A percentile compares a stretch with the other conserved stretches of the same genome.
phyloP scores from a whole-genome alignment of 176 grass and related monocot genomes.

The Carex pumila region DNA sequence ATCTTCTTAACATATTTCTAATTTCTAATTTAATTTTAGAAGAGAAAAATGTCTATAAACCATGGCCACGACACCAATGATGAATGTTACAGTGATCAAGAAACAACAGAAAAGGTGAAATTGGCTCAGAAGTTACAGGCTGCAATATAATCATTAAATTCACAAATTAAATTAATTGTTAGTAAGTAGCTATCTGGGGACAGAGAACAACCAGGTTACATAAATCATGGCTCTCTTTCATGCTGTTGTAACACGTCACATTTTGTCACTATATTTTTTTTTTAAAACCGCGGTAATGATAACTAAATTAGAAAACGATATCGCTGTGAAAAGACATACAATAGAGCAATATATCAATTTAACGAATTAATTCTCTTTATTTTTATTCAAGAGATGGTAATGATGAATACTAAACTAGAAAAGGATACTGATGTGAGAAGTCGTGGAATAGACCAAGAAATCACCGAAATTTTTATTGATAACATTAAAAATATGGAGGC shows the following conservation, averaged over 20 bases:
- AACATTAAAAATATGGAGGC: no score
- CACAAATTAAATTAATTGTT: constrained; percentile 10
- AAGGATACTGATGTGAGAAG: not conserved
- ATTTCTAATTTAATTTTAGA: no score
- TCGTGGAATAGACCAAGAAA: not conserved
- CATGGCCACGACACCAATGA: not conserved
- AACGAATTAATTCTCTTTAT: not conserved
- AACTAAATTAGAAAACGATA: not conserved
- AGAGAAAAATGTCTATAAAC: not conserved
- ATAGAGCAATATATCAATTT: not conserved
- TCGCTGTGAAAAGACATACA: not conserved
- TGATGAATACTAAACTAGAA: not conserved
- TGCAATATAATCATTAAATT: not conserved
- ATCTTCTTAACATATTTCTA: no score
- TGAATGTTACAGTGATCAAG: not conserved
- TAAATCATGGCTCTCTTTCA: not conserved
- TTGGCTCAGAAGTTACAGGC: not conserved
- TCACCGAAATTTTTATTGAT: no score
- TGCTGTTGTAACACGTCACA: not conserved
- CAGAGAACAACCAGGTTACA: not conserved
- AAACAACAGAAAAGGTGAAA: not conserved
- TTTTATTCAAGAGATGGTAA: not conserved
- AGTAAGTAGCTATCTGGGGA: constrained; percentile 6
- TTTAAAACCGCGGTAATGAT: not conserved
- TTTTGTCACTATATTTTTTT: not conserved